Percentiles rank a stretch among this genome's conserved stretches.
Evolutionary conservation across 2,329 filamentous ascomycete genomes (phyloP).

Genomic region (Nigrospora sphaerica): DNA sequence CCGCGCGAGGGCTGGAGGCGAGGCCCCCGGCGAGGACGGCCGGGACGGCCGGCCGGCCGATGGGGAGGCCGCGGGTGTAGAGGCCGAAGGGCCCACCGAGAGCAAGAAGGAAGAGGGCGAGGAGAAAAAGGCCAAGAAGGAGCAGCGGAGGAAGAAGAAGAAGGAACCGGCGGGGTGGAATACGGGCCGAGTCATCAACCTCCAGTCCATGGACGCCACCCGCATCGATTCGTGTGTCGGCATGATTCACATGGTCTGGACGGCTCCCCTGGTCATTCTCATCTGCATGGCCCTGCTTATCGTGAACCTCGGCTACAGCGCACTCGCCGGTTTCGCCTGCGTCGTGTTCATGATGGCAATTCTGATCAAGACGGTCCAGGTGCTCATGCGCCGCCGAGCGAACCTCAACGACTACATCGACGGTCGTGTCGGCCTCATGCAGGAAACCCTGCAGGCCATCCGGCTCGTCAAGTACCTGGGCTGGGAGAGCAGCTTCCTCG

Average conservation of each 20-base stretch:
- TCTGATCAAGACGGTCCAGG: conserved; percentile 65
- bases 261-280: conserved; percentile 66
- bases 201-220: conserved; percentile 90
- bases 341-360: conserved; percentile 68
- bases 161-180: conserved; percentile 20
- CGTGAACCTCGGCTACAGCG: conserved; percentile 79
- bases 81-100: neutral
- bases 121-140: conserved; percentile 5
- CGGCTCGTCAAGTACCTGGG: conserved; percentile 91
- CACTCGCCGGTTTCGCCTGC: conserved; percentile 74
- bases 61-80: neutral
- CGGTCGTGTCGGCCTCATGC: conserved; percentile 77
- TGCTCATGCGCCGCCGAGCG: conserved; percentile 63
- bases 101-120: neutral
- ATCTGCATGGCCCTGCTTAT: conserved; percentile 73
- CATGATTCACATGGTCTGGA: conserved; percentile 88
- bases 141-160: conserved; percentile 59
- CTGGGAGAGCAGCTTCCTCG: conserved; percentile 80
- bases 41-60: neutral
- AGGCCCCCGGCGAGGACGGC: neutral
- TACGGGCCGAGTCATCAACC: conserved; percentile 77
- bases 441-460: conserved; percentile 80
- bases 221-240: conserved; percentile 78
- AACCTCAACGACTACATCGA: conserved; percentile 86
- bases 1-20: conserved; percentile 72